These are phyloP conservation scores for Fusarium tricinctum DNA, from an alignment of 2,329 filamentous ascomycete genomes.

Conservation along the genomic window DNA sequence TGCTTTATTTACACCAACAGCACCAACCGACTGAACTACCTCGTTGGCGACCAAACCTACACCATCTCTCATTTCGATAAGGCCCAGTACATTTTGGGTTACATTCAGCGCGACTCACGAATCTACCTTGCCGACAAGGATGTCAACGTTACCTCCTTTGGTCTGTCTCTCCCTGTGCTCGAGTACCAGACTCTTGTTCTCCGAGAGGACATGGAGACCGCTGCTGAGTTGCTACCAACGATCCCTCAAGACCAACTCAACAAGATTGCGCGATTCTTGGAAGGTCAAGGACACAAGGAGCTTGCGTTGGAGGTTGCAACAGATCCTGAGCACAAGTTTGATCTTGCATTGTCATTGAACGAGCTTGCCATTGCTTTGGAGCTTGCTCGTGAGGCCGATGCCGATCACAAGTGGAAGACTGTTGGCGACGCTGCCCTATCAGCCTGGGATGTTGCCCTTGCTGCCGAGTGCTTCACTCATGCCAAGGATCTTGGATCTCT, in stretches of 20 bases:
- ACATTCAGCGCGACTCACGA: slow-evolving; percentile 93
- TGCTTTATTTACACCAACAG: slow-evolving; percentile 99
- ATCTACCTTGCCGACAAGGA: slow-evolving; percentile 98
- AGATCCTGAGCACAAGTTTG: slow-evolving; percentile 96
- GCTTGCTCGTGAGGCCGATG: slow-evolving; percentile 84
- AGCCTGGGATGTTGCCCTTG: slow-evolving; percentile 88
- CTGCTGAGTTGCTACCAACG: slow-evolving; percentile 83
- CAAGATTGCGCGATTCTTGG: slow-evolving; percentile 97
- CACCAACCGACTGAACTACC: slow-evolving; percentile 96
- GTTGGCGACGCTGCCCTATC: slow-evolving; percentile 92
- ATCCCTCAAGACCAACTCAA: slow-evolving; percentile 96
- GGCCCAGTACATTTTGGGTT: slow-evolving; percentile 93
- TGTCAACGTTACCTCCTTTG: slow-evolving; percentile 90
- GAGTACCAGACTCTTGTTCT: slow-evolving; percentile 98
- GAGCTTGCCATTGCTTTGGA: slow-evolving; percentile 88
- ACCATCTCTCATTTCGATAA: slow-evolving; percentile 97
- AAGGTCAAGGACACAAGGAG: slow-evolving; percentile 97
- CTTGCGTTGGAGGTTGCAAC: slow-evolving; percentile 94
- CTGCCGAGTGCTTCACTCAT: slow-evolving; percentile 92
- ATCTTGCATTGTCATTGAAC: slow-evolving; percentile 85
- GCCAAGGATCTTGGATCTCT: slow-evolving; percentile 92
- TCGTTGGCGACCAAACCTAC: slow-evolving; percentile 98
- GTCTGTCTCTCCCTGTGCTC: slow-evolving; percentile 89
- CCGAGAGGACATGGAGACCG: slow-evolving; percentile 91
- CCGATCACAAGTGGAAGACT: slow-evolving; percentile 98